Evolutionary conservation across 2,329 filamentous ascomycete species (phyloP), one percentile per base, ranked within the genome.

Genomic region (Ascomycota sp.): DNA sequence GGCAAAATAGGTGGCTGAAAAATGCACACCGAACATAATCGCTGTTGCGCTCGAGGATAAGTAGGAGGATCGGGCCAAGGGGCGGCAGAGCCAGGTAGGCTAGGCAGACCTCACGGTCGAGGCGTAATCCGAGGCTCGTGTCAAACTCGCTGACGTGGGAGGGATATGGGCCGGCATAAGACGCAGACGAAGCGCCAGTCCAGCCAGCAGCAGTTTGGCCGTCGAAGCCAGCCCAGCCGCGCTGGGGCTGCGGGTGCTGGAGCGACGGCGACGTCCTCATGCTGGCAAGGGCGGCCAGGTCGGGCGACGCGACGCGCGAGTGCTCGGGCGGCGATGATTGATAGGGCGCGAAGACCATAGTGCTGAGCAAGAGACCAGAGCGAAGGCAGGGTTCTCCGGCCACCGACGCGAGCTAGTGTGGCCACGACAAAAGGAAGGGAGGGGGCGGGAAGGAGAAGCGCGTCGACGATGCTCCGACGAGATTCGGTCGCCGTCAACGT

Each of bases 301-400:
- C 54, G 30, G 83, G 81, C 13, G 81, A 91, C 48, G 83, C 65
- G 30, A 77, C 72, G 44, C 86, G 80, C 40, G 73, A 70, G 42
- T 76, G 66, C 57, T 95, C 85, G 8, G 89, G 89, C 11, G 78
- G 77, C 29, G 77, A 77, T 52, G 86, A 86, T 60, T 95, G 89
- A 57, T 95, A 98, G 23, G 89, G 89, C 27, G 89, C 89, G 51
- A 95, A 98, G 59, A 94, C 80, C 79, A 89, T 89, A 32, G 43
- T 57, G 35, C 37, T 17, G 11, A 25, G 5, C 15, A 17, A 13
- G 8, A 7, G 28, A 8, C 28, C 17, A 29, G 19, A 20, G 26
- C 11, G 30, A 20, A 8, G 28, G 20, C 11, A 17, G 15, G 15
- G 15, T 17, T 17, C 15, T 17, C 15, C 4, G 15, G 15, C 15